These are phyloP conservation scores for Westerdykella ornata DNA, from an alignment of 2,329 filamentous ascomycete genomes.

Conservation along the genomic window DNA sequence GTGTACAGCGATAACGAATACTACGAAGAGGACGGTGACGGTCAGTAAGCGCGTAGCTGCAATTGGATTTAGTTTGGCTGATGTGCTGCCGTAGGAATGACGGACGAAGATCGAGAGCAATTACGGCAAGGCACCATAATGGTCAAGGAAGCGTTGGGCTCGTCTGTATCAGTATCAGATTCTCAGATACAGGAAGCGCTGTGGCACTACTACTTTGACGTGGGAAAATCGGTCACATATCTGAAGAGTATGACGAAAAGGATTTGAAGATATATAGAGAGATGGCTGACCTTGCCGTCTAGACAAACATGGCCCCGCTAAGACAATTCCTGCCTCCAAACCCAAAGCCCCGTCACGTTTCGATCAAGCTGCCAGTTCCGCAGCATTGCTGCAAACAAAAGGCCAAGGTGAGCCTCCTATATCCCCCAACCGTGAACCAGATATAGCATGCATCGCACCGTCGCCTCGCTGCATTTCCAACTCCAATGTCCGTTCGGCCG, in stretches of 20 bases:
- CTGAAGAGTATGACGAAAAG: conserved; percentile 53
- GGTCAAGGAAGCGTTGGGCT: conserved; percentile 60
- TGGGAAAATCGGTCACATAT: conserved; percentile 77
- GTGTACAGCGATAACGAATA: conserved; percentile 48
- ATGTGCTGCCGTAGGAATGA: conserved; percentile 10
- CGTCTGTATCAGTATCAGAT: conserved; percentile 55
- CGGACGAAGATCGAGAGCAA: conserved; percentile 36
- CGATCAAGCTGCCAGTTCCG: conserved; percentile 40
- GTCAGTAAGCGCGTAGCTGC: conserved; percentile 16
- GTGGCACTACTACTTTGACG: conserved; percentile 94
- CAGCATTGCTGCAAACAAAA: conserved; percentile 36
- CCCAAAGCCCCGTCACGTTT: conserved; percentile 40
- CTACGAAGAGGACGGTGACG: conserved; percentile 37
- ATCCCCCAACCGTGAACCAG: conserved; percentile 2
- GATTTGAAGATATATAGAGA: background rate
- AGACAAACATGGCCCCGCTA: conserved; percentile 25
- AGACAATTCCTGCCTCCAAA: conserved; percentile 16
- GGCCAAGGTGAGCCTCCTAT: conserved; percentile 42
- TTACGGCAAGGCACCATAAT: conserved; percentile 61
- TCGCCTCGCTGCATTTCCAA: background rate
- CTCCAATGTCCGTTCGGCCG: background rate
- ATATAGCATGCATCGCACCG: conserved; percentile 8
- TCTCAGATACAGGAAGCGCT: conserved; percentile 79
- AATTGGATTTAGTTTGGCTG: conserved; percentile 1
- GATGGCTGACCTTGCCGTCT: conserved; percentile 2